Base-by-base conservation (phyloP, 2,329 filamentous ascomycete genomes). In the Phialemoniopsis sp. region DNA sequence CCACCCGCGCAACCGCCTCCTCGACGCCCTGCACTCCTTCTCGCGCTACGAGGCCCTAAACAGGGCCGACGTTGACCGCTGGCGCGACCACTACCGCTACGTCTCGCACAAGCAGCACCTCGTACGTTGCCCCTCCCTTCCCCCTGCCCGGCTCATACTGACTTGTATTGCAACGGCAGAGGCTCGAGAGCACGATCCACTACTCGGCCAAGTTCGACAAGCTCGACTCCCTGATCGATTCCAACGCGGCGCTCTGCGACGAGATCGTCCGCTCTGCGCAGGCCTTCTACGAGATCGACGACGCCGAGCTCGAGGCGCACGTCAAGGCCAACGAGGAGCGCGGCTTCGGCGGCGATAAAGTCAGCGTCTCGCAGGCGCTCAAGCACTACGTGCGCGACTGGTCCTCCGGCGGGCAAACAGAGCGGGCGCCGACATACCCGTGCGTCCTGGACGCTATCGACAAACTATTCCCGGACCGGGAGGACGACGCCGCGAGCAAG, bases 371-470 rank as follows among this genome's bases (percentile, higher is more conserved):
- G 0, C 76, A 80, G 46, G 64, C 72, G 0, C 49, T 80, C 38
- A 80, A 79, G 50, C 76, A 80, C 46, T 72, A 70, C 41, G 72
- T 79, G 3, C 63, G 76, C 5, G 76, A 80, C 48, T 80, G 76
- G 76, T 67, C 75, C 0, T 56, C 70, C 13, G 21, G 21, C 21
- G 76, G 75, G 1, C 42, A 46, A 0, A 53, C 62, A 29, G 75
- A 80, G 44, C 60, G 75, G 2, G 50, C 65, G 0, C 59, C 61
- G 0, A 60, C 63, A 0, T 71, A 72, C 36, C 50, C 56, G 0
- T 68, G 62, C 38, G 53, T 73, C 1, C 38, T 63, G 4, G 38
- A 49, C 6, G 62, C 60, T 0, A 40, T 72, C 0, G 39, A 58
- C 8, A 39, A 41, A 0, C 35, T 68, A 1, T 63, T 59, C 15